phyloP scores from a whole-genome alignment of 345 rosid genomes.

The Tarenaya hassleriana region DNA sequence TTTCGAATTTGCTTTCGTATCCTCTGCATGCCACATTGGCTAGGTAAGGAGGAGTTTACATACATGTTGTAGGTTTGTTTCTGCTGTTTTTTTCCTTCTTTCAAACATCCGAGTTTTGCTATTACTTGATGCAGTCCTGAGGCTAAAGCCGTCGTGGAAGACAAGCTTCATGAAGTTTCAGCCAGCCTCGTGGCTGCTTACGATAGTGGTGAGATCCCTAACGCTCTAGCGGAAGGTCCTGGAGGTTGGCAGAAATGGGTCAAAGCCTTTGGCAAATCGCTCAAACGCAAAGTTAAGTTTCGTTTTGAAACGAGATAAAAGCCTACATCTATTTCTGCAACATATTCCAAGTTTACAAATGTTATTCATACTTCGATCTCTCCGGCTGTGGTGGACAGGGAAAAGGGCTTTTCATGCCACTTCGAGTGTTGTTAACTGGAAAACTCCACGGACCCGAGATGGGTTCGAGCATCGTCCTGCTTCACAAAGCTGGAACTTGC shows the following conservation, averaged over 20 bases:
- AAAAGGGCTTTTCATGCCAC: conserved; percentile 87
- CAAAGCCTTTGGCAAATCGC: conserved; percentile 69
- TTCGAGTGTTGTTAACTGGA: conserved; percentile 73
- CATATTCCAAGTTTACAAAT: conserved; percentile 3
- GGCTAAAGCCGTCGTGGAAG: conserved; percentile 56
- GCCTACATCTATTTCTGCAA: background rate
- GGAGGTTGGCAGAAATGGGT: conserved; percentile 93
- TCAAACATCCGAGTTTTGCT: conserved; percentile 13
- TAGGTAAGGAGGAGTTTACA: conserved; percentile 36
- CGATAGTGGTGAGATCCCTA: conserved; percentile 66
- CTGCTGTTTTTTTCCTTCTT: background rate
- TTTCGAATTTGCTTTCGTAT: conserved; percentile 73
- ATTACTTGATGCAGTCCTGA: conserved; percentile 47
- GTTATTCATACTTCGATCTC: background rate
- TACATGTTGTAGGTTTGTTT: background rate
- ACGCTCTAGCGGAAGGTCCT: conserved; percentile 66
- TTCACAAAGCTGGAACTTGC: conserved; percentile 59
- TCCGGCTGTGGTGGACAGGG: conserved; percentile 44
- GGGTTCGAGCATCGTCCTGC: conserved; percentile 53
- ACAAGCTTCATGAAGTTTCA: conserved; percentile 70
- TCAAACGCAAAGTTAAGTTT: conserved; percentile 64
- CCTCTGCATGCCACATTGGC: conserved; percentile 61
- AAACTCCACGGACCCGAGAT: conserved; percentile 94
- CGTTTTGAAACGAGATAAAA: background rate
- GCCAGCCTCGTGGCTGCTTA: conserved; percentile 66